Evolutionary conservation across 441 rosid species (phyloP).

Genomic region (Capsella rubella): DNA sequence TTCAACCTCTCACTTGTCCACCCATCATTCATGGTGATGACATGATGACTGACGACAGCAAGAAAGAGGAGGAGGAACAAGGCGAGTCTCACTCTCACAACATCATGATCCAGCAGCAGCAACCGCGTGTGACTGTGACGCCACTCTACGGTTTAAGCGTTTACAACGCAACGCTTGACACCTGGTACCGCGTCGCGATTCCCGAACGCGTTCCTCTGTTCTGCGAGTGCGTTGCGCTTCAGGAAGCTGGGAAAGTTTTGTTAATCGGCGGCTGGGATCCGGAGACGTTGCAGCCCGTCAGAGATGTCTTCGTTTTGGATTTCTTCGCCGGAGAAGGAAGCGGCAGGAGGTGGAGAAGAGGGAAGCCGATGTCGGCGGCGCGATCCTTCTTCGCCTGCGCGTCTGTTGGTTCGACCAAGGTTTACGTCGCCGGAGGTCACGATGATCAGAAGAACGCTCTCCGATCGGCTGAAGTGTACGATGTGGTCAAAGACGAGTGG

Average conservation of each 20-base stretch:
- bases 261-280: conserved; percentile 68
- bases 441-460: conserved; percentile 64
- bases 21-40: conserved; percentile 15
- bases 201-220: conserved; percentile 53
- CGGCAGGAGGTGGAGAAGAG: conserved; percentile 49
- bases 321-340: conserved; percentile 39
- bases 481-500: conserved; percentile 60
- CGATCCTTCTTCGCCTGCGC: conserved; percentile 67
- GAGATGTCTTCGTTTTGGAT: conserved; percentile 56
- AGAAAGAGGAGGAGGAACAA: conserved; percentile 21
- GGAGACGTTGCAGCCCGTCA: conserved; percentile 55
- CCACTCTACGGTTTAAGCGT: conserved; percentile 54
- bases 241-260: conserved; percentile 45
- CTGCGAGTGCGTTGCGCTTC: conserved; percentile 58
- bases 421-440: conserved; percentile 66
- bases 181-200: conserved; percentile 50
- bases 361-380: conserved; percentile 56
- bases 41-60: conserved; percentile 12
- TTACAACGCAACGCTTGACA: conserved; percentile 45
- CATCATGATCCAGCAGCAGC: conserved; percentile 1
- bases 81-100: conserved; percentile 17
- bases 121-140: conserved; percentile 39
- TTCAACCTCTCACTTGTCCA: conserved; percentile 47
- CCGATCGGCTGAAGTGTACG: conserved; percentile 54
- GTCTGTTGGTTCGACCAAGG: conserved; percentile 44